A percentile compares a stretch with the other conserved stretches of the same genome.
Evolutionary conservation across 345 rosid species (phyloP).

Genomic region (Carallia pectinifolia): DNA sequence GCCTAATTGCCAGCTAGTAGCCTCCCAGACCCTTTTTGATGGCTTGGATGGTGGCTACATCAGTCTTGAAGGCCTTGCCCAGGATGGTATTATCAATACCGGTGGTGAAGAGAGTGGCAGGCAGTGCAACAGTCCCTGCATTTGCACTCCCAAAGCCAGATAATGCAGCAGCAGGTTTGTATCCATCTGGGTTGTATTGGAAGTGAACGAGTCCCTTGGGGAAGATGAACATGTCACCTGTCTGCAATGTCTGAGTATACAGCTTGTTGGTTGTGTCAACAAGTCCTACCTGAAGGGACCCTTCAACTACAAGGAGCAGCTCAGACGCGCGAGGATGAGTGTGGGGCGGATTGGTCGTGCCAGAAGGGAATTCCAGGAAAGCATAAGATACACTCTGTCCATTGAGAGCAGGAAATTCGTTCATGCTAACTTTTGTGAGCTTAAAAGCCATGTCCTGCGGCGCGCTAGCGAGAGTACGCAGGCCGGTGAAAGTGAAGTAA

Average conservation of each 20-base stretch:
- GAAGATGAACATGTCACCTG: conserved; percentile 26
- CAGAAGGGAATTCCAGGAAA: conserved; percentile 13
- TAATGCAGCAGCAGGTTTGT: conserved; percentile 19
- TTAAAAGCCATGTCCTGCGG: too few relatives aligned
- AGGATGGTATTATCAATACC: conserved; percentile 19
- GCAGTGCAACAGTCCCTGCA: conserved; percentile 21
- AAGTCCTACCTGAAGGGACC: conserved; percentile 14
- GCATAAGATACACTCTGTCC: conserved; percentile 23
- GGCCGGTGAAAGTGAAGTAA: too few relatives aligned
- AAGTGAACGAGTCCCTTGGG: conserved; percentile 36
- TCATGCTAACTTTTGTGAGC: conserved; percentile 10
- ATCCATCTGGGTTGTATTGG: conserved; percentile 17
- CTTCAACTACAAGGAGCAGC: conserved; percentile 11
- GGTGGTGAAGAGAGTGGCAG: conserved; percentile 19
- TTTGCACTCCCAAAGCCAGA: conserved; percentile 27
- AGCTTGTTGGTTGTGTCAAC: conserved; percentile 22
- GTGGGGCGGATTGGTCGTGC: conserved; percentile 22
- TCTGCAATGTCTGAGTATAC: conserved; percentile 21
- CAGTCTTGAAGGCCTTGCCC: conserved; percentile 27
- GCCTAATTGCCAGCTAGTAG: neutral
- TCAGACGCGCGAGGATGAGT: conserved; percentile 23
- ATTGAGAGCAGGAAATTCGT: conserved; percentile 18
- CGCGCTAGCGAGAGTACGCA: too few relatives aligned
- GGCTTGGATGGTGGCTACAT: conserved; percentile 17
- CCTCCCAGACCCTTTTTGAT: too few relatives aligned